Percentiles rank a stretch among this genome's conserved stretches.
Evolutionary conservation across 768 basidiomycete species (phyloP).

Genomic region (Mycena galopus): DNA sequence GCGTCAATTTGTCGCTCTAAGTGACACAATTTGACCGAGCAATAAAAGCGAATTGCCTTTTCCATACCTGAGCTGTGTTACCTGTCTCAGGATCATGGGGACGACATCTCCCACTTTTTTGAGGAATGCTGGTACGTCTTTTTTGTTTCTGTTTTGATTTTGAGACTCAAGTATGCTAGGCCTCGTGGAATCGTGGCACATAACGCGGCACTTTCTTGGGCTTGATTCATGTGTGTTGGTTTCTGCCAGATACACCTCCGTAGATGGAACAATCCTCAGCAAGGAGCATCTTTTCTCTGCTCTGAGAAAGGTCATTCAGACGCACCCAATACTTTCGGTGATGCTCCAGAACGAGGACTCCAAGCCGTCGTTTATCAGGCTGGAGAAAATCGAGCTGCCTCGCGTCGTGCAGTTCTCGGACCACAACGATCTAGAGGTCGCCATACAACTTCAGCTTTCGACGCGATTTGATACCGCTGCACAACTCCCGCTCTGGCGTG

Average conservation of each 20-base stretch:
- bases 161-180: conserved; percentile 39
- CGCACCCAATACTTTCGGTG: conserved; percentile 47
- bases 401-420: conserved; percentile 47
- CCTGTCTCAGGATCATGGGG: background rate
- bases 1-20: no score
- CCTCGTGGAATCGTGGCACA: conserved; percentile 50
- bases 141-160: background rate
- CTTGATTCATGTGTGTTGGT: conserved; percentile 51
- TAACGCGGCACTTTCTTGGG: conserved; percentile 47
- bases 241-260: conserved; percentile 46
- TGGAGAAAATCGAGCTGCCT: conserved; percentile 46
- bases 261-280: conserved; percentile 35
- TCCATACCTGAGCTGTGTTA: no score
- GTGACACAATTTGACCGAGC: no score
- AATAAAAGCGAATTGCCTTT: no score
- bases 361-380: conserved; percentile 43
- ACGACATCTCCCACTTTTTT: background rate
- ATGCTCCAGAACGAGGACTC: conserved; percentile 39
- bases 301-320: conserved; percentile 44
- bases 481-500: conserved; percentile 54
- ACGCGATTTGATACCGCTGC: conserved; percentile 43
- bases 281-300: conserved; percentile 43
- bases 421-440: conserved; percentile 36
- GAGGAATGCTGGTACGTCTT: conserved; percentile 9
- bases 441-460: conserved; percentile 43